Conservation (phyloP, 352 stramenopile genomes). For the Phytophthora rubi region DNA sequence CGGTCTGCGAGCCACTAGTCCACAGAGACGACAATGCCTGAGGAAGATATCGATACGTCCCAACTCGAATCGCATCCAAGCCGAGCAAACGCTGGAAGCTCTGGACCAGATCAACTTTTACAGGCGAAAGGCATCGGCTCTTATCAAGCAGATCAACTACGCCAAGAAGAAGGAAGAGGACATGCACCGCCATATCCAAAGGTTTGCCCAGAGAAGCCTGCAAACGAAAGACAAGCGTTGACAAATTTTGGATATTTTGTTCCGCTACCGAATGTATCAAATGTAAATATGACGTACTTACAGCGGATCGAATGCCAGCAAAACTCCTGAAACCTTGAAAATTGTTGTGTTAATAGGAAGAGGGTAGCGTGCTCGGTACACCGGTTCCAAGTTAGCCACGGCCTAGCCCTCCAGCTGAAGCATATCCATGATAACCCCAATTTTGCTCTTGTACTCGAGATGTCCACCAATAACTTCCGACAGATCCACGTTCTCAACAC, state of each 20-base stretch:
- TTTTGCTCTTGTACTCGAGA: constrained; percentile 91
- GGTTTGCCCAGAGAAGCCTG: constrained; percentile 61
- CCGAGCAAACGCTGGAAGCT: constrained; percentile 57
- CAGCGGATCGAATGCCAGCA: constrained; percentile 3
- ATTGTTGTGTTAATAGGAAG: background rate
- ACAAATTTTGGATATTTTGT: constrained; percentile 5
- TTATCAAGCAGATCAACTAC: constrained; percentile 74
- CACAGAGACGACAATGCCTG: constrained; percentile 4
- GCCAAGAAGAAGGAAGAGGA: constrained; percentile 70
- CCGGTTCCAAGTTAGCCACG: background rate
- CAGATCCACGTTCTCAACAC: constrained; percentile 87
- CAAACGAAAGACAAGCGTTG: constrained; percentile 37
- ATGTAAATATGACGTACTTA: constrained; percentile 32
- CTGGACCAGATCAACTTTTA: constrained; percentile 76
- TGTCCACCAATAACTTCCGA: constrained; percentile 82
- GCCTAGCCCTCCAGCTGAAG: constrained; percentile 70
- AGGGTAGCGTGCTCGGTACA: background rate
- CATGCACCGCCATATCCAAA: constrained; percentile 71
- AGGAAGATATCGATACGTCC: constrained; percentile 12
- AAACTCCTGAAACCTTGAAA: background rate
- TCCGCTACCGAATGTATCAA: constrained; percentile 12
- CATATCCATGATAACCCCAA: constrained; percentile 81
- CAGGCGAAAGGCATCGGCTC: constrained; percentile 57
- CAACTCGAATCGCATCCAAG: constrained; percentile 44
- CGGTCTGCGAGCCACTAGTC: background rate